Evolutionary conservation across 2,329 filamentous ascomycete species (phyloP).

Genomic region (Tolypocladium ophioglossoides): DNA sequence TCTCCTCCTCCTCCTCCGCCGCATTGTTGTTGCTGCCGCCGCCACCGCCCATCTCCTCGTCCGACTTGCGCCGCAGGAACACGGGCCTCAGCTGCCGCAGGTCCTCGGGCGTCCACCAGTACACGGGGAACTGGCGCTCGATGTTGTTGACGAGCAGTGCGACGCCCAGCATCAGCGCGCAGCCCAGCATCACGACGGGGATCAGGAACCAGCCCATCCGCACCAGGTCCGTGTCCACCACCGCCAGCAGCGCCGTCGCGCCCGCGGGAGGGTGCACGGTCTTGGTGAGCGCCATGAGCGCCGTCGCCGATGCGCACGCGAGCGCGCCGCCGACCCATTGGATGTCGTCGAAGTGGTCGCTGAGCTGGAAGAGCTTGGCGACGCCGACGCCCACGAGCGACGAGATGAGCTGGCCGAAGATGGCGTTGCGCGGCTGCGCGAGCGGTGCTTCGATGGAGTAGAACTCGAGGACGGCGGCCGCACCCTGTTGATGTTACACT

Average conservation of each 20-base stretch:
- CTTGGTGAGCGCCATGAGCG: conserved; percentile 58
- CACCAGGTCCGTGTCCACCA: conserved; percentile 43
- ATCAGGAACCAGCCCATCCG: conserved; percentile 59
- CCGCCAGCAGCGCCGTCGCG: conserved; percentile 60
- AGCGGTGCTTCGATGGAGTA: conserved; percentile 62
- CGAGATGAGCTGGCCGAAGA: conserved; percentile 57
- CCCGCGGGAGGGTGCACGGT: conserved; percentile 67
- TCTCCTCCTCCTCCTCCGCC: not conserved
- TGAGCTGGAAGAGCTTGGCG: conserved; percentile 53
- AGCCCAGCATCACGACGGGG: conserved; percentile 50
- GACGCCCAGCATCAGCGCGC: conserved; percentile 47
- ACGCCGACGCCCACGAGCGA: conserved; percentile 50
- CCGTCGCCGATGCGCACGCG: conserved; percentile 51
- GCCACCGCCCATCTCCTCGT: conserved; percentile 1
- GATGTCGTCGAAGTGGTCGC: conserved; percentile 34
- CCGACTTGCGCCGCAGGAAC: conserved; percentile 3
- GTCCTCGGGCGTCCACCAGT: conserved; percentile 54
- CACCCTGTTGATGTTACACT: conserved; percentile 40
- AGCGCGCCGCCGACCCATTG: conserved; percentile 56
- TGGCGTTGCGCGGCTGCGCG: conserved; percentile 59
- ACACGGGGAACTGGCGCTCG: conserved; percentile 53
- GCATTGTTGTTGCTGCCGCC: not conserved
- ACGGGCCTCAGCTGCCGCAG: conserved; percentile 7
- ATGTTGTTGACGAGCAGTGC: conserved; percentile 62
- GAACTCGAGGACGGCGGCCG: conserved; percentile 66